Conservation (phyloP, 768 basidiomycete genomes). For the Mycena sanguinolenta region DNA sequence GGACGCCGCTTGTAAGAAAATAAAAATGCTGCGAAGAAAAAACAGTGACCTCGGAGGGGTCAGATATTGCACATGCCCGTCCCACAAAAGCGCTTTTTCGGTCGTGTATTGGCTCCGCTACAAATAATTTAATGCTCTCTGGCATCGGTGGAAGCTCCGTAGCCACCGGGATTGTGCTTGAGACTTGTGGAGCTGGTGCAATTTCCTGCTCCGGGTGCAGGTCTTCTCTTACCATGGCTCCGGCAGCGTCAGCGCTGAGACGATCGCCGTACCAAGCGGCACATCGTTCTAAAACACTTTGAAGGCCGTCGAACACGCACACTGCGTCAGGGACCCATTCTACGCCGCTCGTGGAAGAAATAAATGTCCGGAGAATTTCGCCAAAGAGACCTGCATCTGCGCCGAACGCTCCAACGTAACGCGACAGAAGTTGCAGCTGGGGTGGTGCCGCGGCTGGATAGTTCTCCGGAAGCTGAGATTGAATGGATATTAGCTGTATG, state of each 20-base stretch:
- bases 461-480: slow-evolving; percentile 44
- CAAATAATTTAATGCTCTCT: slow-evolving; percentile 73
- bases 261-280: slow-evolving; percentile 80
- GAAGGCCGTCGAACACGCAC: slow-evolving; percentile 90
- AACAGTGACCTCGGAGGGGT: slow-evolving; percentile 75
- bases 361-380: slow-evolving; percentile 82
- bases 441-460: slow-evolving; percentile 83
- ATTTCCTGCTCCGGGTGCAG: slow-evolving; percentile 39
- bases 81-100: slow-evolving; percentile 90
- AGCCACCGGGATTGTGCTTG: slow-evolving; percentile 6
- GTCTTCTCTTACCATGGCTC: slow-evolving; percentile 70
- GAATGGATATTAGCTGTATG: slow-evolving; percentile 40
- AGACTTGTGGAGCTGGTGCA: slow-evolving; percentile 23
- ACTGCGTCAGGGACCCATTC: slow-evolving; percentile 82
- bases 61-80: slow-evolving; percentile 82
- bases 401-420: slow-evolving; percentile 85
- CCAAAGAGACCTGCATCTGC: slow-evolving; percentile 84
- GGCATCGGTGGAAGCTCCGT: slow-evolving; percentile 53
- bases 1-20: slow-evolving; percentile 29
- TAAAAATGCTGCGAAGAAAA: not conserved
- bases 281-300: slow-evolving; percentile 78
- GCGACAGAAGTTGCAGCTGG: slow-evolving; percentile 87
- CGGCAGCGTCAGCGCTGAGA: slow-evolving; percentile 66
- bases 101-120: slow-evolving; percentile 86
- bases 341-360: slow-evolving; percentile 76